A percentile compares a stretch with the other conserved stretches of the same genome.
These are phyloP conservation scores for Elaeis guineensis DNA, from an alignment of 176 grass and related monocot genomes.

Conservation along the genomic window DNA sequence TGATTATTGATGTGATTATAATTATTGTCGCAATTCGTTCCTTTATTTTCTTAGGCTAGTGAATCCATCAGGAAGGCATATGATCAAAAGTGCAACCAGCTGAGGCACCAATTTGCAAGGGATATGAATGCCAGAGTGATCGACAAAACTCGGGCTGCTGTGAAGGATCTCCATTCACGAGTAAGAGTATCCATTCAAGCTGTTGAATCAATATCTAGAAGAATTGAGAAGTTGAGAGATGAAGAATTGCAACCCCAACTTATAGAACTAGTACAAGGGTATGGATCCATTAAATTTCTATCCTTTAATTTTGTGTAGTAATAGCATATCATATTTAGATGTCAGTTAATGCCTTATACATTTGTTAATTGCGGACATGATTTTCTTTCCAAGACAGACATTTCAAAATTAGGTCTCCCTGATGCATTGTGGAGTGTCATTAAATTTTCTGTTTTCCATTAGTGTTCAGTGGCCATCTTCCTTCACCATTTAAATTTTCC, in stretches of 20 bases:
- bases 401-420: too few relatives aligned
- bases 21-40: conserved; percentile 8
- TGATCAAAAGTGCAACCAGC: conserved; percentile 37
- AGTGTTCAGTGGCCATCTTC: too few relatives aligned
- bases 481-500: too few relatives aligned
- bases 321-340: too few relatives aligned
- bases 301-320: too few relatives aligned
- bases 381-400: too few relatives aligned
- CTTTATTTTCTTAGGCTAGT: conserved; percentile 28
- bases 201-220: conserved; percentile 52
- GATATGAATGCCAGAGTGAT: conserved; percentile 24
- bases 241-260: conserved; percentile 72
- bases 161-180: conserved; percentile 43
- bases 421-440: too few relatives aligned
- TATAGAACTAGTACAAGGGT: conserved; percentile 57
- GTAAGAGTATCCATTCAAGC: conserved; percentile 32
- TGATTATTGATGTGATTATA: conserved; percentile 1
- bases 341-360: too few relatives aligned
- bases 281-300: conserved; percentile 12
- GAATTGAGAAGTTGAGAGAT: conserved; percentile 49
- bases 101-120: conserved; percentile 37
- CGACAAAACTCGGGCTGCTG: conserved; percentile 41
- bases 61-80: conserved; percentile 40
- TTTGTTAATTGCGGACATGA: too few relatives aligned
- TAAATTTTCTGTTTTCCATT: too few relatives aligned